Conservation (phyloP, 2,329 filamentous ascomycete species). For the Ascochyta lentis region DNA sequence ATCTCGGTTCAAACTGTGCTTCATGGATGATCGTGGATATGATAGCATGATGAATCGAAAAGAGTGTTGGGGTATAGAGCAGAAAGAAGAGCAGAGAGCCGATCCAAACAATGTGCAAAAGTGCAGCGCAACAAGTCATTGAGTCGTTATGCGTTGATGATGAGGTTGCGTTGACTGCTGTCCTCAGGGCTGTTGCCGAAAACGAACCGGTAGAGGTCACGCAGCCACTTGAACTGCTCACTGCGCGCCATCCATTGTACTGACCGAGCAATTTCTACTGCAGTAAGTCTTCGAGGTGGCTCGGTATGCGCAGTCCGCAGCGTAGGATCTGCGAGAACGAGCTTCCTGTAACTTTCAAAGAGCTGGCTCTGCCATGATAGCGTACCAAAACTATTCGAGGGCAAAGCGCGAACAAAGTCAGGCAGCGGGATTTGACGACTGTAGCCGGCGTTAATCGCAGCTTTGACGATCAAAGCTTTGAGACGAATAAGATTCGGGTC, state of each 20-base stretch:
- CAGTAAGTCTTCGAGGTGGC: conserved; percentile 67
- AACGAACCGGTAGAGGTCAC: conserved; percentile 81
- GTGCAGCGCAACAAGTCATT: background rate
- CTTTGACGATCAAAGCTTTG: conserved; percentile 81
- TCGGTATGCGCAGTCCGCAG: conserved; percentile 59
- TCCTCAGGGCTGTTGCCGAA: conserved; percentile 87
- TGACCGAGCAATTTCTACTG: conserved; percentile 79
- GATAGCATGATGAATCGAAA: conserved; percentile 8
- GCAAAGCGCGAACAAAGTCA: conserved; percentile 76
- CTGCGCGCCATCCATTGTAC: conserved; percentile 77
- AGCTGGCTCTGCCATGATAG: conserved; percentile 73
- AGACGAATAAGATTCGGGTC: conserved; percentile 79
- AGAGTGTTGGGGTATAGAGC: conserved; percentile 21
- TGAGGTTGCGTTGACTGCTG: conserved; percentile 69
- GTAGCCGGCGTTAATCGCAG: conserved; percentile 85
- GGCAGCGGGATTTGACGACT: conserved; percentile 70
- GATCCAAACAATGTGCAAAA: conserved; percentile 5
- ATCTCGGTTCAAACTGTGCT: conserved; percentile 3
- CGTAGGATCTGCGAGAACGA: conserved; percentile 75
- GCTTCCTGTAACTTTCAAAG: conserved; percentile 79
- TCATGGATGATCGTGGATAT: conserved; percentile 9
- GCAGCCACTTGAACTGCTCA: conserved; percentile 78
- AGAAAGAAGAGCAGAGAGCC: conserved; percentile 9
- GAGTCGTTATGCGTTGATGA: conserved; percentile 55
- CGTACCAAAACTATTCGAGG: conserved; percentile 78